Conservation (phyloP, 2,329 filamentous ascomycete genomes). For the Cordyceps tenuipes region DNA sequence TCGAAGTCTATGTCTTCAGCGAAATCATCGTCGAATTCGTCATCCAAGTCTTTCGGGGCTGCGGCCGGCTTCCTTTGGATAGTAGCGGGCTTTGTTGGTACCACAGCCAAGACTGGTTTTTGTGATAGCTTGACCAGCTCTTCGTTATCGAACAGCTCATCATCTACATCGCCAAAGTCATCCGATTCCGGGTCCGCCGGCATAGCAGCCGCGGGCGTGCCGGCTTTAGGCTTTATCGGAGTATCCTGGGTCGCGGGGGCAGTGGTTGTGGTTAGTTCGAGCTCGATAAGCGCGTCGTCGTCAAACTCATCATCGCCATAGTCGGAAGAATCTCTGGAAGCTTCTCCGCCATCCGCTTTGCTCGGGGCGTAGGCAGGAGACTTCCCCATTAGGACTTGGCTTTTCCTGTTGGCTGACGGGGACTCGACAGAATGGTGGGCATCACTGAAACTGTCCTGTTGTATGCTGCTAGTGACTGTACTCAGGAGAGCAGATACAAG, state of each 20-base stretch:
- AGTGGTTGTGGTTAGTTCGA: slow-evolving; percentile 36
- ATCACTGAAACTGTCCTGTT: slow-evolving; percentile 30
- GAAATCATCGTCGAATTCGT: slow-evolving; percentile 35
- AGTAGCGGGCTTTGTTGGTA: slow-evolving; percentile 11
- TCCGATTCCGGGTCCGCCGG: slow-evolving; percentile 31
- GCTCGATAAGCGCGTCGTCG: slow-evolving; percentile 48
- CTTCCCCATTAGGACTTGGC: slow-evolving; percentile 2
- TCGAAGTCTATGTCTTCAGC: slow-evolving; percentile 75
- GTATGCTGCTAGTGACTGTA: slow-evolving; percentile 50
- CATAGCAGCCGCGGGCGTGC: slow-evolving; percentile 12
- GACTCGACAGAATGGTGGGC: slow-evolving; percentile 28
- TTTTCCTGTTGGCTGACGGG: slow-evolving; percentile 36
- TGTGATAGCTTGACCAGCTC: slow-evolving; percentile 17
- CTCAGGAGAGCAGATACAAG: slow-evolving; percentile 58
- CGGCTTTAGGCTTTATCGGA: slow-evolving; percentile 10
- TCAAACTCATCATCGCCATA: slow-evolving; percentile 52
- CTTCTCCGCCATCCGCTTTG: not conserved
- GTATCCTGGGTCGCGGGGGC: slow-evolving; percentile 18
- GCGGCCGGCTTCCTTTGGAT: not conserved
- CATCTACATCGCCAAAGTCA: slow-evolving; percentile 60
- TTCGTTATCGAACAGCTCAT: slow-evolving; percentile 46
- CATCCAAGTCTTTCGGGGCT: slow-evolving; percentile 13
- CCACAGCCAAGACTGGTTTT: not conserved
- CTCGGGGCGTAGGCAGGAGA: not conserved
- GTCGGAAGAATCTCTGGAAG: slow-evolving; percentile 30